Base-by-base conservation (phyloP, 352 stramenopile species). In the Phytophthora podocarpi region DNA sequence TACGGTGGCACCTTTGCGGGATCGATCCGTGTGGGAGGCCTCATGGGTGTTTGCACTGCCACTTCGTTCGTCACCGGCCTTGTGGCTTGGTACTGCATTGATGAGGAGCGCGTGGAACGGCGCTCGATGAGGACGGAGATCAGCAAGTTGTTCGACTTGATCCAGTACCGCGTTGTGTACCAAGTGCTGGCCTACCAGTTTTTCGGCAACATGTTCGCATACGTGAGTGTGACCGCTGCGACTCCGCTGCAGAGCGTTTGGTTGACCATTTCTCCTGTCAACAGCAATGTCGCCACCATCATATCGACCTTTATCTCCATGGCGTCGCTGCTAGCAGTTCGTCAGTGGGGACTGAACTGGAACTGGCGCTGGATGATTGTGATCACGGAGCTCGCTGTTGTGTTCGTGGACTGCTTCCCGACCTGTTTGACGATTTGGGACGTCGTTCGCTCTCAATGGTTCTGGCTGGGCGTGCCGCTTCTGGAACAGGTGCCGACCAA, bases 161-260 rank as follows among this genome's bases (percentile, higher is more conserved):
- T 89, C 41, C 78, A 90, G 62, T 52, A 74, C 24, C 76, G 67
- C 8, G 72, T 88, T 4, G 66, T 84, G 52, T 84, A 81, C 59
- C 77, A 83, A 46, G 68, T 84, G 21, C 68, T 82, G 41, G 74
- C 72, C 23, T 86, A 82, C 55, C 71, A 79, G 12, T 86, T 86
- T 67, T 83, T 86, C 35, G 73, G 72, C 52, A 84, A 78, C 45
- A 63, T 86, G 54, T 84, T 86, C 40, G 64, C 67, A 4, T 75
- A 72, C 42, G 67, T 86, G 34, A 72, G 60, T 21, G 67, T 74
- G 31, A 82, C 77, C 10, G 77, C 72, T 12, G 31, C 68, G 8
- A 73, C 68, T 6, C 75, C 74, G 18, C 67, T 86, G 18, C 74
- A 81, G 42, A 82, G 69, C 27, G 23, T 81, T 0, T 86, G 77